A percentile compares a stretch with the other conserved stretches of the same genome.
These are phyloP conservation scores for Knufia fluminis DNA, from an alignment of 2,329 filamentous ascomycete species.

Conservation along the genomic window DNA sequence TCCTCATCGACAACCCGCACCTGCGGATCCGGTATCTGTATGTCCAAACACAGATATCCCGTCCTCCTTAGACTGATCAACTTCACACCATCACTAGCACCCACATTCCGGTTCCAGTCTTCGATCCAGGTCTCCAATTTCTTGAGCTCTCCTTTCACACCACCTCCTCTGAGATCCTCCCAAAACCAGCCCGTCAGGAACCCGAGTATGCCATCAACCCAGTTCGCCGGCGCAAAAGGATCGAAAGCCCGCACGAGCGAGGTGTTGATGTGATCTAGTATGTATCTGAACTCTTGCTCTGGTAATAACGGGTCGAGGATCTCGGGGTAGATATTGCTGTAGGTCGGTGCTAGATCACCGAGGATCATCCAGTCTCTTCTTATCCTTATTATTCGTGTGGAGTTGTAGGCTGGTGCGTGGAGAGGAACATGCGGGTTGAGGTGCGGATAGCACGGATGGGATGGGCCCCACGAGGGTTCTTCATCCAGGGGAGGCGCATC, in stretches of 20 bases:
- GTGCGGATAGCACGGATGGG: slow-evolving; percentile 90
- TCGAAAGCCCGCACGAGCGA: slow-evolving; percentile 69
- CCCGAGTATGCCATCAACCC: slow-evolving; percentile 69
- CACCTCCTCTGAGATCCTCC: slow-evolving; percentile 75
- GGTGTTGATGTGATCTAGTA: slow-evolving; percentile 74
- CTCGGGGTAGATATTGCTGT: slow-evolving; percentile 91
- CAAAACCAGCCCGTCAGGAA: slow-evolving; percentile 85
- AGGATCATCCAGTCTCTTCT: slow-evolving; percentile 82
- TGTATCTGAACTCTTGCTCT: slow-evolving; percentile 74
- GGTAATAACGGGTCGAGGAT: slow-evolving; percentile 79
- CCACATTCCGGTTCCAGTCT: slow-evolving; percentile 66
- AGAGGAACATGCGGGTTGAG: slow-evolving; percentile 82
- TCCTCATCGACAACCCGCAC: slow-evolving; percentile 33
- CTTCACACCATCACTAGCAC: slow-evolving; percentile 54
- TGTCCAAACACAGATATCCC: slow-evolving; percentile 65
- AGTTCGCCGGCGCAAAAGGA: slow-evolving; percentile 66
- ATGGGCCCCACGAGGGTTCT: slow-evolving; percentile 80
- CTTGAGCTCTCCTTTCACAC: slow-evolving; percentile 60
- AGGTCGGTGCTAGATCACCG: slow-evolving; percentile 84
- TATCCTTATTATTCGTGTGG: slow-evolving; percentile 84
- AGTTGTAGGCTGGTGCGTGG: slow-evolving; percentile 61
- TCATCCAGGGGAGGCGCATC: slow-evolving; percentile 45
- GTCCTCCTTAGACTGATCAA: slow-evolving; percentile 72
- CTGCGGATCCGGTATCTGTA: slow-evolving; percentile 44
- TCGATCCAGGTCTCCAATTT: slow-evolving; percentile 73